A percentile compares a stretch with the other conserved stretches of the same genome.
These are phyloP conservation scores for Plasmodium adleri DNA, from an alignment of 169 alveolate species.

Conservation along the genomic window DNA sequence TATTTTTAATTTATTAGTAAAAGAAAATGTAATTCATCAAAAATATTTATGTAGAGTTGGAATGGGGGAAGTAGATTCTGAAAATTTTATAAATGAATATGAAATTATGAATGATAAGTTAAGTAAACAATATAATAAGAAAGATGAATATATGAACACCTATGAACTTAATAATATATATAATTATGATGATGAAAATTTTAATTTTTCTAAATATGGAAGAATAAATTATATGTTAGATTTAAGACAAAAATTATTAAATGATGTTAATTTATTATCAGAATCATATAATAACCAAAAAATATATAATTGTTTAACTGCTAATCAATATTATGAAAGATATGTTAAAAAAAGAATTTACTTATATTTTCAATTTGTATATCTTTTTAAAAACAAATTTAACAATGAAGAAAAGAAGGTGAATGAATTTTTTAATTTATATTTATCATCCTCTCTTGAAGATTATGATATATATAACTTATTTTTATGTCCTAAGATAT, in stretches of 20 bases:
- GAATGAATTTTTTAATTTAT: slow-evolving; percentile 20
- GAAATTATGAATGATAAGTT: slow-evolving; percentile 63
- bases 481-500: slow-evolving; percentile 69
- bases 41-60: slow-evolving; percentile 94
- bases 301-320: slow-evolving; percentile 79
- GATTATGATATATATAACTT: slow-evolving; percentile 62
- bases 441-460: slow-evolving; percentile 21
- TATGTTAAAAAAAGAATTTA: slow-evolving; percentile 67
- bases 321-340: slow-evolving; percentile 79
- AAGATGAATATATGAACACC: background rate
- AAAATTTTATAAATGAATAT: slow-evolving; percentile 75
- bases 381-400: slow-evolving; percentile 23
- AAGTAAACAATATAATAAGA: background rate
- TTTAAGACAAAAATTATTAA: slow-evolving; percentile 82
- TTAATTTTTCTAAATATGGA: slow-evolving; percentile 90
- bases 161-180: slow-evolving; percentile 37
- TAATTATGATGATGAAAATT: slow-evolving; percentile 77
- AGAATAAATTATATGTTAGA: slow-evolving; percentile 91
- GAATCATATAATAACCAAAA: slow-evolving; percentile 76
- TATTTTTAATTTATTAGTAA: slow-evolving; percentile 91
- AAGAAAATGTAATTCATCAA: slow-evolving; percentile 91
- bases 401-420: background rate
- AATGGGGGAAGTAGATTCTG: slow-evolving; percentile 89
- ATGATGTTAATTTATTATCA: slow-evolving; percentile 77
- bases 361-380: slow-evolving; percentile 26